phyloP scores from a whole-genome alignment of 2,329 filamentous ascomycete genomes.

The Monosporascus sp. region DNA sequence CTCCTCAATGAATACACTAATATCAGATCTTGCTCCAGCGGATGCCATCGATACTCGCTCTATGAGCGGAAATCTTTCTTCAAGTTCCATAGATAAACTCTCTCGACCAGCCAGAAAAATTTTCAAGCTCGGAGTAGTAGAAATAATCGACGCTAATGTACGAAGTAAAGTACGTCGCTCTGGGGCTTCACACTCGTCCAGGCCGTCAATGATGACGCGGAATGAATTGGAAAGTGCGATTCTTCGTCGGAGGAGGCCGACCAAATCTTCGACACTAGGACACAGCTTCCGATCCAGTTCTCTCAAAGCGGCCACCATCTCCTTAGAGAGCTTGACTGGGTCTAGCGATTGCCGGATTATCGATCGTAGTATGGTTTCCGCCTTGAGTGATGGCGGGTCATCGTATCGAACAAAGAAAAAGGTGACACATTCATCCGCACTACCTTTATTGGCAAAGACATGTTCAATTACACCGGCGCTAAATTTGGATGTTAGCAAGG shows the following conservation, averaged over 20 bases:
- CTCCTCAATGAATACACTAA: slow-evolving; percentile 13
- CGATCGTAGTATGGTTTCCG: slow-evolving; percentile 16
- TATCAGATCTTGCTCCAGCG: slow-evolving; percentile 9
- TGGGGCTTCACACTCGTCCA: slow-evolving; percentile 21
- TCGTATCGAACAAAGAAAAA: slow-evolving; percentile 22
- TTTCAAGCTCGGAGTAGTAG: slow-evolving; percentile 4
- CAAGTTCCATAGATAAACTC: slow-evolving; percentile 8
- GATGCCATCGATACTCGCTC: slow-evolving; percentile 10
- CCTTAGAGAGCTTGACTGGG: slow-evolving; percentile 4
- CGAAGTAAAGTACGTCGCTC: slow-evolving; percentile 10
- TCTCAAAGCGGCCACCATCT: slow-evolving; percentile 2
- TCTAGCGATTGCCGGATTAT: slow-evolving; percentile 15
- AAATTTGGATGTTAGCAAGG: not conserved
- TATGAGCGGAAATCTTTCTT: slow-evolving; percentile 1
- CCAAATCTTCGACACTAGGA: not conserved
- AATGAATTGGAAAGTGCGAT: slow-evolving; percentile 1
- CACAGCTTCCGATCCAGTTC: not conserved
- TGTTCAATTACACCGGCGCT: slow-evolving; percentile 16
- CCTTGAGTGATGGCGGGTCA: slow-evolving; percentile 13
- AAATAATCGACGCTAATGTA: slow-evolving; percentile 12
- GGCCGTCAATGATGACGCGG: slow-evolving; percentile 22
- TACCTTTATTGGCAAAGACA: slow-evolving; percentile 5
- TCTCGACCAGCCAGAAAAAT: slow-evolving; percentile 3
- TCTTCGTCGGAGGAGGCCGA: slow-evolving; percentile 1
- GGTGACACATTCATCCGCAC: slow-evolving; percentile 7